Evolutionary conservation across 2,329 filamentous ascomycete genomes (phyloP), one percentile per base, ranked within the genome.

Genomic region (Penicillium sp.): DNA sequence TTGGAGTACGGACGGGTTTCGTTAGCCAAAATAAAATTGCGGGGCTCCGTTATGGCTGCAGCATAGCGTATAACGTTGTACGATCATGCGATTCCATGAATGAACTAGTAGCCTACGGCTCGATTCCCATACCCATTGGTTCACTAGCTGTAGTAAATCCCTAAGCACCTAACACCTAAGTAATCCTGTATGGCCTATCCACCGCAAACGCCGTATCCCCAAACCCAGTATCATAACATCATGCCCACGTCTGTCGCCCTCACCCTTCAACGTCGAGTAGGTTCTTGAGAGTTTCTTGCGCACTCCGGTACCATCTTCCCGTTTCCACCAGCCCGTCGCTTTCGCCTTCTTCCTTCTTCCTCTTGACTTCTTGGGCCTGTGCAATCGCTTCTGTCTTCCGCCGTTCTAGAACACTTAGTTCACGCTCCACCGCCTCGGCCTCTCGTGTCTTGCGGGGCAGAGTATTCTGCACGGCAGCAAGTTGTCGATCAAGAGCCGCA

Each of bases 361-460:
- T 71, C 61, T 64, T 65, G 19, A 62, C 69, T 61, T 65, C 77
- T 64, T 51, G 77, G 67, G 33, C 80, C 72, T 55, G 75, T 68
- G 43, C 69, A 64, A 62, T 69, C 17, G 67, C 66, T 51, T 72
- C 72, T 34, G 65, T 69, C 57, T 46, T 75, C 69, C 33, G 72
- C 69, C 44, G 76, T 71, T 63, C 70, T 55, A 72, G 66, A 49
- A 65, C 61, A 37, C 58, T 57, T 29, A 74, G 52, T 49, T 76
- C 73, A 45, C 70, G 62, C 58, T 75, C 70, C 49, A 73, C 63
- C 19, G 64, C 69, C 54, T 75, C 72, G 6, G 71, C 66, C 54
- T 74, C 70, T 33, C 71, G 65, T 4, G 64, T 69, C 56, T 72
- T 73, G 12, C 65, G 65, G 2, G 71, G 72, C 43, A 75, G 53